These are phyloP conservation scores for Copromyces sp. DNA, from an alignment of 495 filamentous ascomycete genomes.

Conservation along the genomic window DNA sequence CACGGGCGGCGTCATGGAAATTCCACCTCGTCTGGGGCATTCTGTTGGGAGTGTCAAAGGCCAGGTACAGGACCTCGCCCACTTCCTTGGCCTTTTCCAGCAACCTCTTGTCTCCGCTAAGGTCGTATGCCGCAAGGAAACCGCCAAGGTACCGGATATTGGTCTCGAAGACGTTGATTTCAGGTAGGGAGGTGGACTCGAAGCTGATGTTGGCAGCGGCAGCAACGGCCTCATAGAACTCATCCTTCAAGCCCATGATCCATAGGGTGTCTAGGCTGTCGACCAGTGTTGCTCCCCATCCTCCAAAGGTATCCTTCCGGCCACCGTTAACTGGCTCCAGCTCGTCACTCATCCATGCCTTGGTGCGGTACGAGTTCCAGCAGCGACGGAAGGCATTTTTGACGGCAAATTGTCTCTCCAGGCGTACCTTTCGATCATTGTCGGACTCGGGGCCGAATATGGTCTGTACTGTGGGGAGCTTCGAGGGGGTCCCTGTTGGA, in stretches of 20 bases:
- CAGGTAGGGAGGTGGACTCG: slow-evolving; percentile 47
- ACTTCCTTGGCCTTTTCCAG: slow-evolving; percentile 74
- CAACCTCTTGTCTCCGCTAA: slow-evolving; percentile 57
- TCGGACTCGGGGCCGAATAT: slow-evolving; percentile 22
- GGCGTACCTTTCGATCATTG: slow-evolving; percentile 29
- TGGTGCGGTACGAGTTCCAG: slow-evolving; percentile 66
- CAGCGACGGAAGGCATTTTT: slow-evolving; percentile 60
- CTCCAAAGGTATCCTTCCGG: slow-evolving; percentile 65
- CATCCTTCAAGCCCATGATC: slow-evolving; percentile 88
- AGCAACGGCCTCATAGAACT: slow-evolving; percentile 78
- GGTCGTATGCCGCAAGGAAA: slow-evolving; percentile 64
- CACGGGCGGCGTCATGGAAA: slow-evolving; percentile 21
- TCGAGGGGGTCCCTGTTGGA: slow-evolving; percentile 54
- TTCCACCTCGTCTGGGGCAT: slow-evolving; percentile 74
- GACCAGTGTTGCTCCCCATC: slow-evolving; percentile 88
- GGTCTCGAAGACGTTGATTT: slow-evolving; percentile 68
- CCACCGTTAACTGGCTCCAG: slow-evolving; percentile 50
- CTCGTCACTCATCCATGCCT: slow-evolving; percentile 75
- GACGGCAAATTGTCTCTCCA: slow-evolving; percentile 35
- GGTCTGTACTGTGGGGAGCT: slow-evolving; percentile 65
- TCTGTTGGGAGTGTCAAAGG: slow-evolving; percentile 85
- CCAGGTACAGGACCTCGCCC: slow-evolving; percentile 71
- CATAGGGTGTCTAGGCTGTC: slow-evolving; percentile 87
- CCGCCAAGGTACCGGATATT: slow-evolving; percentile 75
- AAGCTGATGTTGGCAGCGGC: slow-evolving; percentile 76